phyloP scores from a whole-genome alignment of 768 basidiomycete genomes.

The Kwoniella dejecticola region DNA sequence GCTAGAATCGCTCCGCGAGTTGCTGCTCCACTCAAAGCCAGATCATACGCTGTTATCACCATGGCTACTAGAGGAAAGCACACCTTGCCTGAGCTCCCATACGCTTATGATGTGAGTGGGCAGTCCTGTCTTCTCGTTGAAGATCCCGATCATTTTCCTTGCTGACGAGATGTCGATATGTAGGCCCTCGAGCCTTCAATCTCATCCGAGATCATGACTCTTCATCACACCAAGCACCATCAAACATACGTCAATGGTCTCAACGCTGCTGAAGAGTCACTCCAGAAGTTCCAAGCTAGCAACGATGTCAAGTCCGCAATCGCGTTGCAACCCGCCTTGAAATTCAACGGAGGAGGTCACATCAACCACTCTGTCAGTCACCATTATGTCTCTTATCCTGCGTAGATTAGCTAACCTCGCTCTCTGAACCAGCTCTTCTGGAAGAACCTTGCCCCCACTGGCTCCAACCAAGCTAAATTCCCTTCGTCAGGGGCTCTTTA shows the following conservation, averaged over 20 bases:
- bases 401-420: not conserved
- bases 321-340: slow-evolving; percentile 83
- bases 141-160: not conserved
- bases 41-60: slow-evolving; percentile 9
- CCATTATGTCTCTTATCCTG: not conserved
- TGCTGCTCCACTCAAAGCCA: slow-evolving; percentile 14
- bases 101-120: slow-evolving; percentile 69
- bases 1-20: slow-evolving; percentile 23
- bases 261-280: slow-evolving; percentile 81
- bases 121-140: not conserved
- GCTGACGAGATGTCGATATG: not conserved
- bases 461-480: slow-evolving; percentile 60
- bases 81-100: slow-evolving; percentile 75
- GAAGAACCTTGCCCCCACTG: slow-evolving; percentile 83
- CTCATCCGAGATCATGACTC: slow-evolving; percentile 84
- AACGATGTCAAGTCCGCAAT: slow-evolving; percentile 75
- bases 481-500: slow-evolving; percentile 69
- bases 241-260: slow-evolving; percentile 91
- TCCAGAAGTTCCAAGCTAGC: slow-evolving; percentile 60
- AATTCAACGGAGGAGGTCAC: slow-evolving; percentile 93
- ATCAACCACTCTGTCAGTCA: slow-evolving; percentile 56
- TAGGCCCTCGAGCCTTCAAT: slow-evolving; percentile 86
- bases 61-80: slow-evolving; percentile 59
- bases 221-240: slow-evolving; percentile 94
- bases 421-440: slow-evolving; percentile 70